Base-by-base conservation (phyloP, 2,329 filamentous ascomycete genomes). In the Leptographium galeiforme region DNA sequence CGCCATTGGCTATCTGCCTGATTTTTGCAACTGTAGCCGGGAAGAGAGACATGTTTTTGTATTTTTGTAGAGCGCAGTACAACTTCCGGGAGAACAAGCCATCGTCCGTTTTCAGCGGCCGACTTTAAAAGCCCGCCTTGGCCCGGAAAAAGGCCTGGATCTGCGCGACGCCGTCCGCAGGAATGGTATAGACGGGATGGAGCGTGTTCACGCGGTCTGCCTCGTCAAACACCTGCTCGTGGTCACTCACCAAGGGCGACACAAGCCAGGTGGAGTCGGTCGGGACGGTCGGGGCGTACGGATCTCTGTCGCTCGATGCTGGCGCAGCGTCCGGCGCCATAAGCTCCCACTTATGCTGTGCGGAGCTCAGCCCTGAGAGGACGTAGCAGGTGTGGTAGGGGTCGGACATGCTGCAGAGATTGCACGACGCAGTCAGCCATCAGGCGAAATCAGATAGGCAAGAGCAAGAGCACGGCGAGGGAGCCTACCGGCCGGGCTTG, bases 371-470 rank as follows among this genome's bases (percentile, higher is more conserved):
- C 6, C 91, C 91, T 25, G 85, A 83, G 19, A 97, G 77, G 34
- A 90, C 88, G 70, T 97, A 97, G 70, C 87, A 93, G 46, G 89
- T 89, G 69, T 97, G 91, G 63, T 97, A 96, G 49, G 85, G 84
- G 70, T 97, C 91, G 6, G 89, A 83, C 56, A 76, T 75, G 62
- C 86, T 89, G 61, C 48, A 55, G 44, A 45, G 32, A 19, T 33
- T 6, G 10, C 13, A 47, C 33, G 8, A 30, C 11, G 30, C 12
- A 38, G n/a, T 18, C 41, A 51, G 55, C 40, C 34, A 51, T 53
- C 46, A 36, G 52, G 18, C 50, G 52, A 45, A 50, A 55, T 25
- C 34, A 50, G 53, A n/a, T 7, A 8, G 10, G 13, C 5, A 19
- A 14, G 18, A n/a, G 8, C 8, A 4, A 8, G 12, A 43, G 41